phyloP scores from a whole-genome alignment of 768 basidiomycete species.

The Leccinum rimulosum region DNA sequence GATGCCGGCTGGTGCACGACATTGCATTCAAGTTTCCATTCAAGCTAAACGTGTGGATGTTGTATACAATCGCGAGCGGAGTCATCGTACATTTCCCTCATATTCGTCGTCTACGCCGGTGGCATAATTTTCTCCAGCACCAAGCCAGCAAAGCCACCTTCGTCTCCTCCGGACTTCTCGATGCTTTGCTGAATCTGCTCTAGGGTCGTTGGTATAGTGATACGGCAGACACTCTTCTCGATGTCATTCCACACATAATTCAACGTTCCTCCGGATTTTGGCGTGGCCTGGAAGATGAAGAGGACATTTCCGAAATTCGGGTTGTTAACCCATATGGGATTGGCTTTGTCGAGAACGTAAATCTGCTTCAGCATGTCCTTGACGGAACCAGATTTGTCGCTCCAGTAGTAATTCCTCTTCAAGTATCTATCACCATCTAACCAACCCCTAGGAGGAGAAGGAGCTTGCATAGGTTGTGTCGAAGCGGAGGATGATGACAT shows the following conservation, averaged over 20 bases:
- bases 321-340: too few relatives aligned
- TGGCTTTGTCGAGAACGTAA: neutral
- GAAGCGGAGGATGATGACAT: neutral
- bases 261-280: neutral
- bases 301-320: too few relatives aligned
- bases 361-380: neutral
- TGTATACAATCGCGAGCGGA: neutral
- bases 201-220: neutral
- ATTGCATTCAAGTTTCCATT: neutral
- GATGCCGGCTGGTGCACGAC: too few relatives aligned
- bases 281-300: neutral
- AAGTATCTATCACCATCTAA: neutral
- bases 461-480: neutral
- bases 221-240: neutral
- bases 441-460: slow-evolving; percentile 1
- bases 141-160: neutral
- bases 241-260: neutral
- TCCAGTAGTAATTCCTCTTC: neutral
- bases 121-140: neutral
- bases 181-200: neutral
- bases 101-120: neutral
- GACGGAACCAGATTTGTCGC: slow-evolving; percentile 1
- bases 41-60: neutral
- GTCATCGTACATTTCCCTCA: neutral
- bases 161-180: neutral